Percentiles rank a stretch among this genome's conserved stretches.
Conservation (phyloP, 2,329 filamentous ascomycete species). For the Neofusicoccum parvum region DNA sequence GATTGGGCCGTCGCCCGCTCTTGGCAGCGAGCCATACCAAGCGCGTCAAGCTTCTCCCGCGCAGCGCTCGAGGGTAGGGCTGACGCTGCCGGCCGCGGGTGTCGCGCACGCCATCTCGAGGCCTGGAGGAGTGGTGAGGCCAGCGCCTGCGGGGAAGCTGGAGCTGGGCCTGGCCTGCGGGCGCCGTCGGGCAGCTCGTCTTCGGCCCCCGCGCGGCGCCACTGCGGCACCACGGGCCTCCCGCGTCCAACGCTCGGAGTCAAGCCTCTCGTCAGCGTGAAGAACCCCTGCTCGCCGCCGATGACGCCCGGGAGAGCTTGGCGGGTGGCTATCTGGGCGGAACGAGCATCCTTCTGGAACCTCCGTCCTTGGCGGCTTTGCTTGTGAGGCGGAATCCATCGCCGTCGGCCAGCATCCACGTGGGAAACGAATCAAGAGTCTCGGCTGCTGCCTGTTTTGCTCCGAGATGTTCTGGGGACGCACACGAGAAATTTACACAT, state of each 20-base stretch:
- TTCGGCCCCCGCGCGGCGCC: neutral
- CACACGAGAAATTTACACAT: no score
- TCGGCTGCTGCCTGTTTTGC: no score
- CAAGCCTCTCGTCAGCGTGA: neutral
- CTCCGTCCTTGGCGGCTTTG: neutral
- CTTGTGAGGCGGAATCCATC: no score
- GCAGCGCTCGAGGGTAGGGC: neutral
- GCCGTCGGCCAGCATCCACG: no score
- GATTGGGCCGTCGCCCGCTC: neutral
- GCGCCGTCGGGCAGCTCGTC: neutral
- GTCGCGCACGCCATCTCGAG: slow-evolving; percentile 1
- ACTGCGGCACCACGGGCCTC: neutral
- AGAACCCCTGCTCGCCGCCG: neutral
- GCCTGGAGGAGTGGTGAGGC: neutral
- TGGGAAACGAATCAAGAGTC: no score
- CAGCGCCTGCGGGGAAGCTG: neutral
- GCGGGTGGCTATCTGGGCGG: neutral
- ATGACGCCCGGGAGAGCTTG: slow-evolving; percentile 6
- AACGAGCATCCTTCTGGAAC: neutral
- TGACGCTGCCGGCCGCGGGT: neutral
- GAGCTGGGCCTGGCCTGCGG: neutral
- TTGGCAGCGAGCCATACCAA: slow-evolving; percentile 4
- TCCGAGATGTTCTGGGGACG: no score
- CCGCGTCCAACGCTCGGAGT: neutral
- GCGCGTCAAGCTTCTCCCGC: slow-evolving; percentile 8